Evolutionary conservation across 805 yeast species (phyloP), one percentile per base, ranked within the genome.

Genomic region (Grigorovia yakushimaensis): DNA sequence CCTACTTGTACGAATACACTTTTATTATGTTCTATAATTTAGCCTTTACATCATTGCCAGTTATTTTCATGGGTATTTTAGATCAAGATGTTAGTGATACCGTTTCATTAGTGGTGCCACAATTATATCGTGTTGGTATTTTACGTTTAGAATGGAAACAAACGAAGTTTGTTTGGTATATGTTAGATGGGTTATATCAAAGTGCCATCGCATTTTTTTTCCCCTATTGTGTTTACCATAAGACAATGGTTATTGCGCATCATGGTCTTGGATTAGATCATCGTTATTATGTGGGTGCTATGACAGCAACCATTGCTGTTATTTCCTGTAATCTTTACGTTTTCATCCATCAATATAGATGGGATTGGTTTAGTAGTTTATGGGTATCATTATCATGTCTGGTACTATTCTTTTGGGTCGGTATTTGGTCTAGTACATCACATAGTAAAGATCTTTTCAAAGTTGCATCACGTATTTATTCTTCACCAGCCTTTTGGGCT

Each of bases 21-120:
- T 83, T 76, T 58, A 68, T 84, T 70, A 84, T 79, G 82, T 84
- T 85, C 61, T 85, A 83, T 66, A 84, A 81, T 59, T 75, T 85
- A 74, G 91, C 89, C 2, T 85, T 82, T 59, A 85, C 95, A 0
- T 84, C 94, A 3, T 67, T 84, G 48, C 91, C 94, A 0, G 83
- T 84, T 46, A 85, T 85, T 45, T 78, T 85, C 55, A 65, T 85
- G 64, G 93, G 86, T 53, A 76, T 85, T 22, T 76, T 85, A 51
- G 95, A 85, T 65, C 93, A 85, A 63, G 94, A 85, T 67, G 89
- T 84, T 20, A 73, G 73, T 49, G 87, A 78, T 51, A 74, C 77
- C 39, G 80, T 84, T 33, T 81, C 88, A 7, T 57, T 85, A 49
- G 63, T 82, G 47, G 84, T 83, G 27, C 94, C 95, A 3, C 86